phyloP scores from a whole-genome alignment of 768 basidiomycete genomes.

The Myochromella boudieri region DNA sequence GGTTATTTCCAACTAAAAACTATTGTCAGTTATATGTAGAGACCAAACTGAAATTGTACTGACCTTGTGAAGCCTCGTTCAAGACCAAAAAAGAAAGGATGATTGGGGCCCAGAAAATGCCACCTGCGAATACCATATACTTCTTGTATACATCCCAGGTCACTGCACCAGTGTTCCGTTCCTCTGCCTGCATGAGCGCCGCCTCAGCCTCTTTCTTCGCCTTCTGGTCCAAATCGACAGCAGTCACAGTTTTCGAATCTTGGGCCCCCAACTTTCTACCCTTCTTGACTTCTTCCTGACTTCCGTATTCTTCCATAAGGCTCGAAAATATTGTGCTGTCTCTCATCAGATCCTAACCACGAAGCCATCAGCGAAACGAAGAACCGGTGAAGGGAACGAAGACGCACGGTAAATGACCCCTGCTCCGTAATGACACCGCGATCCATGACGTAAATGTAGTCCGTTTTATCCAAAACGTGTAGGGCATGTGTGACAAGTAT shows the following conservation, averaged over 20 bases:
- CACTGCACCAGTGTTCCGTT: slow-evolving; percentile 55
- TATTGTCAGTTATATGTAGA: neutral
- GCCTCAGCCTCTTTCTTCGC: slow-evolving; percentile 28
- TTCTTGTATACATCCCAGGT: slow-evolving; percentile 45
- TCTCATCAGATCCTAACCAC: slow-evolving; percentile 42
- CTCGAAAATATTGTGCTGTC: slow-evolving; percentile 43
- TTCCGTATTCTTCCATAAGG: slow-evolving; percentile 59
- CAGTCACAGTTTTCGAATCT: neutral
- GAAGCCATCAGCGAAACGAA: neutral
- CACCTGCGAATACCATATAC: slow-evolving; percentile 49
- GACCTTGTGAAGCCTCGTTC: slow-evolving; percentile 52
- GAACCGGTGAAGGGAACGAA: slow-evolving; percentile 1
- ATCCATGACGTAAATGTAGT: slow-evolving; percentile 67
- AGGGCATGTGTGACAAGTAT: slow-evolving; percentile 63
- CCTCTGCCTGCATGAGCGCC: slow-evolving; percentile 53
- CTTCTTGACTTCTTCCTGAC: slow-evolving; percentile 33
- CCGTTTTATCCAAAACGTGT: slow-evolving; percentile 56
- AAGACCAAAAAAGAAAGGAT: slow-evolving; percentile 44
- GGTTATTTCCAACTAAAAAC: slow-evolving; percentile 52
- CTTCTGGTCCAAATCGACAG: slow-evolving; percentile 7
- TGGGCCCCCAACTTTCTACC: slow-evolving; percentile 23
- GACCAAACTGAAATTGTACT: slow-evolving; percentile 3
- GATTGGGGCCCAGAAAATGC: slow-evolving; percentile 46
- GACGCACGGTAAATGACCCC: slow-evolving; percentile 54
- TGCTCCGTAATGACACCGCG: slow-evolving; percentile 58